phyloP scores from a whole-genome alignment of 768 basidiomycete genomes.

The Tephrocybe rancida region DNA sequence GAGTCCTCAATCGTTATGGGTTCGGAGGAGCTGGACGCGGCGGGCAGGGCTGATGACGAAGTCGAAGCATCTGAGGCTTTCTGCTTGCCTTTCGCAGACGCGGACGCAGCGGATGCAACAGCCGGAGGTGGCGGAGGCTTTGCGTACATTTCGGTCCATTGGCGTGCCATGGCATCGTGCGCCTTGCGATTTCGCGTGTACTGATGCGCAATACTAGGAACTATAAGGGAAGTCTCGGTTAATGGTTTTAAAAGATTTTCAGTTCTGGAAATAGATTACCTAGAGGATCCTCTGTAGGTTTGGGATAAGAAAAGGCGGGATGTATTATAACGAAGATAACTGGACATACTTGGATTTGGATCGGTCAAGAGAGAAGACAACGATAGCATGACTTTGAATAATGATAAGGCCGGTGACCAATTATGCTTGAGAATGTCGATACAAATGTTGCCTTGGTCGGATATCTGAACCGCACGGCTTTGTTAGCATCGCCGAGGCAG shows the following conservation, averaged over 20 bases:
- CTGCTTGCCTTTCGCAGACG: conserved; percentile 40
- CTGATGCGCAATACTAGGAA: conserved; percentile 73
- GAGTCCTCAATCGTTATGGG: conserved; percentile 31
- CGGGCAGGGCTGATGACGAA: conserved; percentile 11
- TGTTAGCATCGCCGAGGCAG: not conserved
- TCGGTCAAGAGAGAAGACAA: conserved; percentile 92
- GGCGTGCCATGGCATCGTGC: conserved; percentile 77
- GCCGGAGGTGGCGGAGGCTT: conserved; percentile 22
- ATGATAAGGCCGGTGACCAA: conserved; percentile 92
- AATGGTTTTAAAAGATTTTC: not conserved
- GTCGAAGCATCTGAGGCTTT: conserved; percentile 21
- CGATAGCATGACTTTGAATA: conserved; percentile 94
- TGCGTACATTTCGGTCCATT: conserved; percentile 79
- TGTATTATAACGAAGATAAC: not conserved
- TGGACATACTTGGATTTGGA: conserved; percentile 83
- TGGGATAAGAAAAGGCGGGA: conserved; percentile 1
- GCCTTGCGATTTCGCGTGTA: conserved; percentile 64
- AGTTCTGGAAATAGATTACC: conserved; percentile 42
- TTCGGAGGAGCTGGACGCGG: conserved; percentile 11
- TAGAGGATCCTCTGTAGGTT: conserved; percentile 65
- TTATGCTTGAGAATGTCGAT: conserved; percentile 92
- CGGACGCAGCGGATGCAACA: conserved; percentile 8
- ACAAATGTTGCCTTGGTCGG: conserved; percentile 76
- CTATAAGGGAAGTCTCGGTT: conserved; percentile 30
- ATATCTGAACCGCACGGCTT: conserved; percentile 44